Conservation (phyloP, 495 filamentous ascomycete species). For the Evernia prunastri region DNA sequence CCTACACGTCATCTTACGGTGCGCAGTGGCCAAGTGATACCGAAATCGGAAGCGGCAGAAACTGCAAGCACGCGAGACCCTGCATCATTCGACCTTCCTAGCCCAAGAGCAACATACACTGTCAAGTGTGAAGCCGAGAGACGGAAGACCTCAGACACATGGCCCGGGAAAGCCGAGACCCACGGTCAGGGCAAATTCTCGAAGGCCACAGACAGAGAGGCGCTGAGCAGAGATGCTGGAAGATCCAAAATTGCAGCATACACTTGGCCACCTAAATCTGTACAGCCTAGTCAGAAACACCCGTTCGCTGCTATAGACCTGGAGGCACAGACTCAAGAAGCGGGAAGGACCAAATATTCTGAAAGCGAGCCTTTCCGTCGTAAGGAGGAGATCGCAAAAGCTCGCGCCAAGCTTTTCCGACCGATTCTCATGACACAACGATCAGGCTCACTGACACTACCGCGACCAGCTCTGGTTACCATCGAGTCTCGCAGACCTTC, state of each 20-base stretch:
- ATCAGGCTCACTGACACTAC: conserved; percentile 12
- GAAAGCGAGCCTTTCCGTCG: conserved; percentile 10
- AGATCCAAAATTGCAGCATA: conserved; percentile 6
- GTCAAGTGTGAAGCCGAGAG: conserved; percentile 13
- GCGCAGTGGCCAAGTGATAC: conserved; percentile 25
- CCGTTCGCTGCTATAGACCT: conserved; percentile 15
- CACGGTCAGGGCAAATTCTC: not conserved
- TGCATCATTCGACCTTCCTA: conserved; percentile 22
- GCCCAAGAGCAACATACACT: conserved; percentile 11
- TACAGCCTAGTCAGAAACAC: conserved; percentile 3
- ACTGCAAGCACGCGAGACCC: conserved; percentile 21
- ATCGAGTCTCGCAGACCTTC: conserved; percentile 19
- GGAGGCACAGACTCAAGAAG: conserved; percentile 18
- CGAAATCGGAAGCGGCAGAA: conserved; percentile 18
- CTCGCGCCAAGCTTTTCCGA: conserved; percentile 3
- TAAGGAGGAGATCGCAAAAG: conserved; percentile 2
- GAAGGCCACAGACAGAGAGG: not conserved
- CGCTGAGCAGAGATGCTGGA: not conserved
- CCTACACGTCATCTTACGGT: conserved; percentile 25
- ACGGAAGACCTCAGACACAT: not conserved
- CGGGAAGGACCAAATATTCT: conserved; percentile 1
- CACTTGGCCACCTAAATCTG: conserved; percentile 9
- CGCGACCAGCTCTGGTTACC: conserved; percentile 16
- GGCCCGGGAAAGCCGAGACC: not conserved
- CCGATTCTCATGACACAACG: not conserved